Percentiles rank a stretch among this genome's conserved stretches.
phyloP scores from a whole-genome alignment of 305 asterid species.

The Fraxinus baroniana region DNA sequence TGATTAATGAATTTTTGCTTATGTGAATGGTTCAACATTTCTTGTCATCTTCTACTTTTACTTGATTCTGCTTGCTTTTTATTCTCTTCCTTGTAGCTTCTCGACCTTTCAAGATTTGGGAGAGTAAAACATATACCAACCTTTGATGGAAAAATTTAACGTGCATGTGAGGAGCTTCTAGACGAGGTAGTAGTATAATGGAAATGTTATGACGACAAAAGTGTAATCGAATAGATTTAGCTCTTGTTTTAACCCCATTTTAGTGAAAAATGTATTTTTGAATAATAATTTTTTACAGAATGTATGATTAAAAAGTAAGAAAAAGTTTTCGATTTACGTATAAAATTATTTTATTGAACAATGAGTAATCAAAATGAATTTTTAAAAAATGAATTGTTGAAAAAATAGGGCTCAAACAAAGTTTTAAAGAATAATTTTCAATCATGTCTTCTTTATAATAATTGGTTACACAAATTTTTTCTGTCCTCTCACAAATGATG shows the following conservation, averaged over 20 bases:
- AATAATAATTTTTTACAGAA: no score
- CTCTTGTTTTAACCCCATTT: no score
- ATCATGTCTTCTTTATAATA: neutral
- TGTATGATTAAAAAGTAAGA: no score
- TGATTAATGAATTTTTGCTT: conserved; percentile 25
- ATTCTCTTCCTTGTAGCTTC: conserved; percentile 40
- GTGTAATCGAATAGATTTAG: neutral
- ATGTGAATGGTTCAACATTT: conserved; percentile 8
- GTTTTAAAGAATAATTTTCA: neutral
- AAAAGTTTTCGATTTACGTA: no score
- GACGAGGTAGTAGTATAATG: neutral
- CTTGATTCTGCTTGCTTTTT: conserved; percentile 41
- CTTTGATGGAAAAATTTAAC: neutral
- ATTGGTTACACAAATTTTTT: no score
- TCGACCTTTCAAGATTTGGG: conserved; percentile 35
- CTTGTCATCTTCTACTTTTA: conserved; percentile 20
- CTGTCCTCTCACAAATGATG: neutral
- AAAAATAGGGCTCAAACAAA: no score
- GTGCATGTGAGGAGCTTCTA: neutral
- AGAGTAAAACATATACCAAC: neutral
- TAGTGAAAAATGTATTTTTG: no score
- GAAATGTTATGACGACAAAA: neutral
- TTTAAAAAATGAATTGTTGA: no score
- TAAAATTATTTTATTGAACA: no score
- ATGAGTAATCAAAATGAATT: no score